Evolutionary conservation across 2,329 filamentous ascomycete species (phyloP).

Genomic region (Ophiosphaerella narmari): DNA sequence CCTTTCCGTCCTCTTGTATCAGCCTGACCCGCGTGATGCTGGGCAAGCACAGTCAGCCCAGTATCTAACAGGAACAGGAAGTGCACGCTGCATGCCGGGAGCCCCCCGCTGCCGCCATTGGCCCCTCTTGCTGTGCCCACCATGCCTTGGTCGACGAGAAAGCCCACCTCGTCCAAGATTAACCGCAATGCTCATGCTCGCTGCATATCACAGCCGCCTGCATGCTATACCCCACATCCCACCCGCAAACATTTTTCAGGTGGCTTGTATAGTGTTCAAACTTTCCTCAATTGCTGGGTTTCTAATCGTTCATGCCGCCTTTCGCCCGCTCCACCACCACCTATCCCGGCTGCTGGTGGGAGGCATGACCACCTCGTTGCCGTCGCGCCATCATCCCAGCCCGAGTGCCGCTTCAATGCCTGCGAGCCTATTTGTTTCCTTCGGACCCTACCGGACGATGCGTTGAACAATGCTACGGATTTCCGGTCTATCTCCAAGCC

Average conservation of each 20-base stretch:
- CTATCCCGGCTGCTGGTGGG: slow-evolving; percentile 13
- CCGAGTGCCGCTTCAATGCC: slow-evolving; percentile 8
- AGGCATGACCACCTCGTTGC: slow-evolving; percentile 9
- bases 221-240: too few relatives aligned
- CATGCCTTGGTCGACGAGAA: slow-evolving; percentile 17
- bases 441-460: slow-evolving; percentile 27
- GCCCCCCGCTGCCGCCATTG: too few relatives aligned
- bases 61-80: slow-evolving; percentile 7
- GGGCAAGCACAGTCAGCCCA: slow-evolving; percentile 20
- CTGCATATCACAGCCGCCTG: slow-evolving; percentile 1
- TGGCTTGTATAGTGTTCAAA: slow-evolving; percentile 7
- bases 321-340: slow-evolving; percentile 18
- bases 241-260: neutral
- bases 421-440: neutral
- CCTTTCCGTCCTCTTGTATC: too few relatives aligned
- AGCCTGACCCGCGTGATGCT: too few relatives aligned
- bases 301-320: slow-evolving; percentile 11
- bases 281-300: slow-evolving; percentile 18
- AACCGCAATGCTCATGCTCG: too few relatives aligned
- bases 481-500: slow-evolving; percentile 40
- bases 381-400: slow-evolving; percentile 17
- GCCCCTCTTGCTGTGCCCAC: too few relatives aligned
- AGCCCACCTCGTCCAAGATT: neutral
- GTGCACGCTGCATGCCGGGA: too few relatives aligned
- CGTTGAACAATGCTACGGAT: slow-evolving; percentile 35